These are phyloP conservation scores for Arthroderma sp. DNA, from an alignment of 2,329 filamentous ascomycete genomes.

Conservation along the genomic window DNA sequence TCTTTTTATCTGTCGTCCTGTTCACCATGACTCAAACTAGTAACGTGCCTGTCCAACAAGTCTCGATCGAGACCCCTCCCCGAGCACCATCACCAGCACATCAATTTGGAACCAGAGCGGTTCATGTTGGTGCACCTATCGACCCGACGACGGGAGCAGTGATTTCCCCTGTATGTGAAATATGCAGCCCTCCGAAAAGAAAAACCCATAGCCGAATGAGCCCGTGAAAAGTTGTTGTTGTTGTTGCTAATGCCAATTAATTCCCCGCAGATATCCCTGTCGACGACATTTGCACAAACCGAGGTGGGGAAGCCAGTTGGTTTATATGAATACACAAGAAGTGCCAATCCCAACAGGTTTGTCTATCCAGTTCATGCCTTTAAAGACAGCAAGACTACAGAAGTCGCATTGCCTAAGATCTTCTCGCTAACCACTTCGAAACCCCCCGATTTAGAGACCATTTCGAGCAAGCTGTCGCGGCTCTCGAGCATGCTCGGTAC, in stretches of 20 bases:
- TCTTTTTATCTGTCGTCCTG: no score
- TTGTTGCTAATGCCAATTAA: no score
- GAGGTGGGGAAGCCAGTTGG: conserved; percentile 78
- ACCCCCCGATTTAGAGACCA: conserved; percentile 48
- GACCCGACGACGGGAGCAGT: conserved; percentile 88
- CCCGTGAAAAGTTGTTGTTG: neutral
- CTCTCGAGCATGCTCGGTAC: conserved; percentile 82
- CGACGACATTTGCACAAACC: conserved; percentile 89
- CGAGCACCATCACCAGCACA: conserved; percentile 60
- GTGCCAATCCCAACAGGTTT: conserved; percentile 76
- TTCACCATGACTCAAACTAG: no score
- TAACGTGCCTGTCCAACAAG: conserved; percentile 15
- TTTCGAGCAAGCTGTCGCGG: conserved; percentile 83
- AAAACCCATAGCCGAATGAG: neutral
- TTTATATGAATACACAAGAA: conserved; percentile 83
- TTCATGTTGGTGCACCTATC: conserved; percentile 83
- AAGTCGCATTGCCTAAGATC: neutral
- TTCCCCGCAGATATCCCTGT: conserved; percentile 61
- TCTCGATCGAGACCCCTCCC: conserved; percentile 58
- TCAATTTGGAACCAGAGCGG: conserved; percentile 82
- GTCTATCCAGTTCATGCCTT: conserved; percentile 8
- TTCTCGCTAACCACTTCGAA: no score
- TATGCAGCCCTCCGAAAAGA: neutral
- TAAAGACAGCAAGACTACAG: no score
- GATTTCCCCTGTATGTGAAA: conserved; percentile 55